Conservation (phyloP, 441 rosid genomes). For the Erysimum cheiri region DNA sequence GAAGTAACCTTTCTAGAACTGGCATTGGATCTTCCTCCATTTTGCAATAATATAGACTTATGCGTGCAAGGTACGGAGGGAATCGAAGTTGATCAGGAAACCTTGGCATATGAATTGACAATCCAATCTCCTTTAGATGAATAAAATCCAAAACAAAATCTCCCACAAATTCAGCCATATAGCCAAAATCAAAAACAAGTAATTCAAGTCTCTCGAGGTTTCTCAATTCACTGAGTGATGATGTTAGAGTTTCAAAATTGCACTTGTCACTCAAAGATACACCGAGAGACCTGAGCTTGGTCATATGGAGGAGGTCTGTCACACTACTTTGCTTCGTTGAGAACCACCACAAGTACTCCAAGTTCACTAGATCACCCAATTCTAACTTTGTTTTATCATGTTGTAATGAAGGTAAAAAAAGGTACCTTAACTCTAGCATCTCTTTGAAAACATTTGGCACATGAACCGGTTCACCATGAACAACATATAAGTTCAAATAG, state of each 20-base stretch:
- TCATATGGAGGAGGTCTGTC: not conserved
- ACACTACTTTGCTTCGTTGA: not conserved
- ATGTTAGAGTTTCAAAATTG: not conserved
- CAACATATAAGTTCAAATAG: not conserved
- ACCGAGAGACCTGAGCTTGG: not conserved
- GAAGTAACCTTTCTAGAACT: not conserved
- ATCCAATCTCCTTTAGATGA: not conserved
- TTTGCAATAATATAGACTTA: rapidly evolving
- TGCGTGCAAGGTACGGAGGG: not conserved
- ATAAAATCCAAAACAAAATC: not conserved
- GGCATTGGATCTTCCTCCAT: conserved; percentile 26
- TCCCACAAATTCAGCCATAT: not conserved
- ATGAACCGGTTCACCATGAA: not conserved
- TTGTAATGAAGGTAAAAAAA: not conserved
- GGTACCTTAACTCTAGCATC: not conserved
- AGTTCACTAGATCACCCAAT: not conserved
- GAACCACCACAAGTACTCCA: not conserved
- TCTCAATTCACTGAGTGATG: not conserved
- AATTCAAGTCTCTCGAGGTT: rapidly evolving
- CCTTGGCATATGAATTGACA: not conserved
- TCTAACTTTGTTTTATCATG: not conserved
- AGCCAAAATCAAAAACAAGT: rapidly evolving
- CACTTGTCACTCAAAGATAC: not conserved
- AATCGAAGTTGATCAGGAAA: not conserved
- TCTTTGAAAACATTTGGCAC: conserved; percentile 4